phyloP scores from a whole-genome alignment of 345 rosid species.

The Eucalyptus paniculata region DNA sequence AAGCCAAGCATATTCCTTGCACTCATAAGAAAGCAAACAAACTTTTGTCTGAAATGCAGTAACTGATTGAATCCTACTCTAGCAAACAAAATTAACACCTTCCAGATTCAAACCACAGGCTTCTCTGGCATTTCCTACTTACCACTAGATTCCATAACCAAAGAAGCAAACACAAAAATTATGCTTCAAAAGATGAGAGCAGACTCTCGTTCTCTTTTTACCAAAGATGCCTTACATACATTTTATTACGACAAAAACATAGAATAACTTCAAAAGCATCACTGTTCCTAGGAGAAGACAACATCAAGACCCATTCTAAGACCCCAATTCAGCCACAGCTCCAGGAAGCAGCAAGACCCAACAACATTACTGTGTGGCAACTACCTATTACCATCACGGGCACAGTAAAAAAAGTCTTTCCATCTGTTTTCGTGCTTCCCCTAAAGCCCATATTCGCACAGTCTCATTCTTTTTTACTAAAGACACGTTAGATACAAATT shows the following conservation, averaged over 20 bases:
- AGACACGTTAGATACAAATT: too few species aligned
- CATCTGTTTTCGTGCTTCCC: too few species aligned
- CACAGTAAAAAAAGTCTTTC: background rate
- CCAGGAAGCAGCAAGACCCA: background rate
- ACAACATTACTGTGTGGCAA: background rate
- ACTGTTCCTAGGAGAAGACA: background rate
- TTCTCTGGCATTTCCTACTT: background rate
- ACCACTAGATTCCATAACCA: background rate
- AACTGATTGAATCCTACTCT: background rate
- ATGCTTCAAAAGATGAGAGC: background rate
- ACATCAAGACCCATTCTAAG: background rate
- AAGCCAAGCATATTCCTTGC: background rate
- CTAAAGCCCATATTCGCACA: too few species aligned
- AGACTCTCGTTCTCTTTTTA: background rate
- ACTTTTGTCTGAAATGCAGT: background rate
- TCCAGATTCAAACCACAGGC: background rate
- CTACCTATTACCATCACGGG: background rate
- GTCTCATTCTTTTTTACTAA: too few species aligned
- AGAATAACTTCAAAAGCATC: background rate
- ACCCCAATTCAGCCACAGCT: background rate
- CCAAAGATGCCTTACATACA: background rate
- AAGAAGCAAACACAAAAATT: background rate
- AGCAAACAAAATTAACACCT: background rate
- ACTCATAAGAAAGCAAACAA: background rate
- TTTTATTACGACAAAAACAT: background rate